Conservation (phyloP, 495 filamentous ascomycete genomes). For the Jackrogersella multiformis region DNA sequence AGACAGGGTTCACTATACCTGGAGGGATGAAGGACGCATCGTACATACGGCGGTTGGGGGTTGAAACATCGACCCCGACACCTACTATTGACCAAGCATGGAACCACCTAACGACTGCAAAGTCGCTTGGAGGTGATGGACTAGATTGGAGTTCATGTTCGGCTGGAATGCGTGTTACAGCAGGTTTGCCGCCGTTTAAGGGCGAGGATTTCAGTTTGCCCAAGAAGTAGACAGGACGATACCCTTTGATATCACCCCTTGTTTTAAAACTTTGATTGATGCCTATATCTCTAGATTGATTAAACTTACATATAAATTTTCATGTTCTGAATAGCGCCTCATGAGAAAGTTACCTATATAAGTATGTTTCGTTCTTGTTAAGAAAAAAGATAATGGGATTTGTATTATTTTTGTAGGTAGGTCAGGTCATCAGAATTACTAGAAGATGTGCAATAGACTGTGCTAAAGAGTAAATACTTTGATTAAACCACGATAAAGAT, state of each 20-base stretch:
- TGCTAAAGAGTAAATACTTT: no score
- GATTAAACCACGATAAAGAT: no score
- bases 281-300: no score
- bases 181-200: conserved; percentile 16
- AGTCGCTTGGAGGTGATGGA: conserved; percentile 11
- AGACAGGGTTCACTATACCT: conserved; percentile 1
- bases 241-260: background rate
- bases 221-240: background rate
- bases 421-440: no score
- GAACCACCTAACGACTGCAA: conserved; percentile 14
- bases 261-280: no score
- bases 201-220: conserved; percentile 6
- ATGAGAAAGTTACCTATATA: no score
- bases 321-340: no score
- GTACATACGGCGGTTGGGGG: conserved; percentile 16
- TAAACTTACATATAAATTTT: no score
- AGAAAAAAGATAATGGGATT: no score
- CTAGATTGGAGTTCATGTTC: conserved; percentile 21
- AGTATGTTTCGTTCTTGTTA: no score
- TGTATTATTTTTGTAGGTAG: no score
- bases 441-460: no score
- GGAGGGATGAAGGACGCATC: conserved; percentile 19
- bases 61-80: conserved; percentile 21
- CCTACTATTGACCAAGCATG: conserved; percentile 18
- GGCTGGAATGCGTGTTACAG: conserved; percentile 19